Conservation (phyloP, 2,329 filamentous ascomycete genomes). For the Capronia americana region DNA sequence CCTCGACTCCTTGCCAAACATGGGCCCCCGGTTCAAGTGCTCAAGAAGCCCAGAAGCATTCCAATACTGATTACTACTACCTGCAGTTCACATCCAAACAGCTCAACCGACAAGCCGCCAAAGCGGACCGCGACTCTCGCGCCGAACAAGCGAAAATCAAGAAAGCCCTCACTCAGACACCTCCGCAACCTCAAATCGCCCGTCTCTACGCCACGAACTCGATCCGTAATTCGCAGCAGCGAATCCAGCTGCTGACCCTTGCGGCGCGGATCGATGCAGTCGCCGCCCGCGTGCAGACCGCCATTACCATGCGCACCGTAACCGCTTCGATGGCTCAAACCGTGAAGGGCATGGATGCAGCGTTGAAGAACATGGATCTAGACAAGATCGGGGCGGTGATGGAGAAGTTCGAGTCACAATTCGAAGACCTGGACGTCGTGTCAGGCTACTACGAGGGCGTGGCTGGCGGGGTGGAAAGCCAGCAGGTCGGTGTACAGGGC, state of each 20-base stretch:
- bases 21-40: neutral
- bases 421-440: constrained; percentile 59
- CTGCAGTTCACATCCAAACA: constrained; percentile 55
- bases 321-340: constrained; percentile 54
- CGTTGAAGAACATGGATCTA: constrained; percentile 54
- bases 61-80: constrained; percentile 7
- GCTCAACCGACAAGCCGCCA: constrained; percentile 55
- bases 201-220: constrained; percentile 56
- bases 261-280: constrained; percentile 57
- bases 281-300: constrained; percentile 57
- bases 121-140: constrained; percentile 54
- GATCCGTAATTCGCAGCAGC: constrained; percentile 55
- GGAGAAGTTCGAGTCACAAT: constrained; percentile 68
- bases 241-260: constrained; percentile 53
- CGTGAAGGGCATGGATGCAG: constrained; percentile 53
- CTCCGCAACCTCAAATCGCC: constrained; percentile 55
- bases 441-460: constrained; percentile 82
- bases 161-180: constrained; percentile 54
- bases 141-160: constrained; percentile 57
- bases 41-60: neutral
- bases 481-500: constrained; percentile 57
- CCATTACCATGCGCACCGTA: constrained; percentile 55
- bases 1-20: neutral
- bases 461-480: constrained; percentile 60
- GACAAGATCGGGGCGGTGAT: constrained; percentile 68